Evolutionary conservation across 805 yeast species (phyloP), one percentile per base, ranked within the genome.

Genomic region (Candida dajiaensis): DNA sequence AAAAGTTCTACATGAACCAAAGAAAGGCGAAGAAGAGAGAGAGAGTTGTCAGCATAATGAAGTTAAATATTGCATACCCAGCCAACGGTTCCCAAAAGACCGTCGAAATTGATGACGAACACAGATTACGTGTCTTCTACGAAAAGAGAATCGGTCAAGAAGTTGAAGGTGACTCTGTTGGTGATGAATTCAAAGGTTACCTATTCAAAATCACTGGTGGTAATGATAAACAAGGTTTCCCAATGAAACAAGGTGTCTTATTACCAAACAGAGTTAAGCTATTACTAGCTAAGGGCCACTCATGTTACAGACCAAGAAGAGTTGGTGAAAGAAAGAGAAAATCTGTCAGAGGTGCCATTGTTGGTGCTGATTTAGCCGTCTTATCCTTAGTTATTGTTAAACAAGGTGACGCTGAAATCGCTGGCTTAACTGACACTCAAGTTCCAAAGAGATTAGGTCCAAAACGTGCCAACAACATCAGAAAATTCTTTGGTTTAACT

Each of bases 181-280:
- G 96, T 70, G 98, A 94, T 69, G 99, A 95, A 80, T 59, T 92
- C 92, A 92, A 89, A 78, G 99, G 99, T 70, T 94, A 94, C 89
- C 75, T 89, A 71, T 90, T 94, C 87, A 95, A 85, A 82, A 90
- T 94, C 75, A 77, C 97, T 67, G 99, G 99, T 73, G 99, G 99
- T 85, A 94, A 94, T 86, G 99, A 94, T 81, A 94, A 94, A 81
- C 99, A 94, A 82, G 99, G 99, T 81, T 94, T 94, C 97, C 98
- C 99, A 79, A 94, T 95, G 99, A 94, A 90, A 79, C 99, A 95
- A 80, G 99, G 99, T 85, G 99, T 94, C 61, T 80, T 94, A 83
- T 94, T 89, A 81, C 98, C 99, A 78, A 89, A 95, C 84, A 95
- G 99, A 85, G 98, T 94, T 67, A 89, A 87, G 74, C 83, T 94